These are phyloP conservation scores for Monosporascus cannonballus DNA, from an alignment of 2,329 filamentous ascomycete genomes.

Conservation along the genomic window DNA sequence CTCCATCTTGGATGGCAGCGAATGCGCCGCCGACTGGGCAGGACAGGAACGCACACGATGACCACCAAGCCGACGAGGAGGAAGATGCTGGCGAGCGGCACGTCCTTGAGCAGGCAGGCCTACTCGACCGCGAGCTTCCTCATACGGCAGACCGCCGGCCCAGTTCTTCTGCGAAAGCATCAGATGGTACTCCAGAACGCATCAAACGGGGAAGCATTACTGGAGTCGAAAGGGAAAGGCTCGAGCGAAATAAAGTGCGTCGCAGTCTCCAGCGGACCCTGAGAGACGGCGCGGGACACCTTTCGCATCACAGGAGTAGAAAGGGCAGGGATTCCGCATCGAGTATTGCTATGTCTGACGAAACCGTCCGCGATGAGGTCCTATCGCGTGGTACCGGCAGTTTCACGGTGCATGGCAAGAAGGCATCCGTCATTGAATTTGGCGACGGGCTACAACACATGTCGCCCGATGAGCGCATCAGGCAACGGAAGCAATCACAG, in stretches of 20 bases:
- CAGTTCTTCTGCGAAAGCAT: constrained; percentile 32
- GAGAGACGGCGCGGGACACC: constrained; percentile 67
- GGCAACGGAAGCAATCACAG: constrained; percentile 50
- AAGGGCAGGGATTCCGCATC: constrained; percentile 70
- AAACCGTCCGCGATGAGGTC: constrained; percentile 54
- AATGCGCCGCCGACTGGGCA: constrained; percentile 22
- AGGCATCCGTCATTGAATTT: constrained; percentile 95
- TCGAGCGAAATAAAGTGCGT: constrained; percentile 64
- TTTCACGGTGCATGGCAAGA: constrained; percentile 96
- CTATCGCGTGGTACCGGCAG: constrained; percentile 76
- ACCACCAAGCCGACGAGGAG: constrained; percentile 30
- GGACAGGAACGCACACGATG: constrained; percentile 25
- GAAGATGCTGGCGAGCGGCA: constrained; percentile 63
- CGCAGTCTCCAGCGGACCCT: constrained; percentile 86
- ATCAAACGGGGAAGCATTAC: constrained; percentile 28
- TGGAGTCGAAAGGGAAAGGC: constrained; percentile 35
- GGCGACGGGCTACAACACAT: constrained; percentile 82
- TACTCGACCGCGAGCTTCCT: constrained; percentile 44
- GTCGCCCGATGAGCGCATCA: constrained; percentile 65
- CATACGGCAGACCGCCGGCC: constrained; percentile 36
- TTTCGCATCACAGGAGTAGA: constrained; percentile 63
- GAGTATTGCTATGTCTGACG: constrained; percentile 47
- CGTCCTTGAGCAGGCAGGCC: constrained; percentile 60
- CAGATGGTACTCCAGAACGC: constrained; percentile 35
- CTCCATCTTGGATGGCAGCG: constrained; percentile 25